These are phyloP conservation scores for Nepenthes alata DNA, from an alignment of 179 eudicot genomes.

Conservation along the genomic window DNA sequence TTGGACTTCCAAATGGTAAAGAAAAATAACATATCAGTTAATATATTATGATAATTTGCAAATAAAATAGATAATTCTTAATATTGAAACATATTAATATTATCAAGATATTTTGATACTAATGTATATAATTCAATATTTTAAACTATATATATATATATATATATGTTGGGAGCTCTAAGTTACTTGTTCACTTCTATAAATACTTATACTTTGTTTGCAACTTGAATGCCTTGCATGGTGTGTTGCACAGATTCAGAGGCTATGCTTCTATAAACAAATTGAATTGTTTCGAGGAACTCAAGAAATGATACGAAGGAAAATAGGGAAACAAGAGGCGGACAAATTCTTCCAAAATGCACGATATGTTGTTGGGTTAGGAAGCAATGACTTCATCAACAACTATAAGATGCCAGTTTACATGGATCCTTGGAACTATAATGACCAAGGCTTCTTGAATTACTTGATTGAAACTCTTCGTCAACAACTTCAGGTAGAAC, in stretches of 20 bases:
- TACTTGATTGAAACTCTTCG: slow-evolving; percentile 57
- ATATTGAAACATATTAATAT: too few relatives aligned
- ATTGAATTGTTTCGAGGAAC: slow-evolving; percentile 80
- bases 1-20: too few relatives aligned
- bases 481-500: slow-evolving; percentile 49
- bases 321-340: slow-evolving; percentile 50
- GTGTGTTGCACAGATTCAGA: slow-evolving; percentile 46
- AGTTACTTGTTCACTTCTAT: background rate
- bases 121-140: too few relatives aligned
- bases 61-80: too few relatives aligned
- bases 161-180: too few relatives aligned
- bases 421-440: slow-evolving; percentile 63
- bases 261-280: slow-evolving; percentile 59
- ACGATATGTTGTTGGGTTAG: slow-evolving; percentile 66
- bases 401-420: slow-evolving; percentile 85
- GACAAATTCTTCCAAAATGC: slow-evolving; percentile 48
- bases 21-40: too few relatives aligned
- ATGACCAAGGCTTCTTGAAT: slow-evolving; percentile 37
- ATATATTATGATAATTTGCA: too few relatives aligned
- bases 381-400: slow-evolving; percentile 96
- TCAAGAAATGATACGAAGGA: slow-evolving; percentile 34
- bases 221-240: too few relatives aligned
- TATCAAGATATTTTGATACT: background rate
- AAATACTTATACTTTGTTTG: background rate
- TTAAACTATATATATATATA: too few relatives aligned